Base-by-base conservation (phyloP, 2,329 filamentous ascomycete species). In the Endocalyx cinctus region DNA sequence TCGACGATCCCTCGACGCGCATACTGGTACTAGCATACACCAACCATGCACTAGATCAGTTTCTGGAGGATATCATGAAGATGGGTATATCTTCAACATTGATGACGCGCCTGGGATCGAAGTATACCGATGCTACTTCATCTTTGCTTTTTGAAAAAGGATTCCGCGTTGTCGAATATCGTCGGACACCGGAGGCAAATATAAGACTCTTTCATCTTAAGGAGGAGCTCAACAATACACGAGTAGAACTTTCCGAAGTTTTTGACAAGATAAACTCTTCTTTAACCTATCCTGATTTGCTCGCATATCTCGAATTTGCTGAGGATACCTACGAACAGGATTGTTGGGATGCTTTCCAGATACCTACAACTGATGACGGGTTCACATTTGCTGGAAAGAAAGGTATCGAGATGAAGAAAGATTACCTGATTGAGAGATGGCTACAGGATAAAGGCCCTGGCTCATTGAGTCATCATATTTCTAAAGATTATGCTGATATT, bases 11-110 rank as follows among this genome's bases (percentile, higher is more conserved):
- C 0, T 15, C 43, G 0, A 59, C 71, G 17, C 71, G 54, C 0
- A 71, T 87, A 0, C 60, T 88, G 0, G 71, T 87, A 0, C 54
- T 83, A 2, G 77, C 72, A 13, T 85, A 77, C 38, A 86, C 79
- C 0, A 81, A 84, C 32, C 79, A 82, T 40, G 76, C 77, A 0
- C 57, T 80, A 0, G 75, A 82, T 30, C 67, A 85, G 54, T 78
- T 84, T 30, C 52, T 84, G 0, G 72, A 78, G 38, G 79, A 85
- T 22, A 52, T 85, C 0, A 56, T 77, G 3, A 58, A 75, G 1
- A 69, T 76, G 20, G 78, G 77, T 0, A 74, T 86, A 6, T 46
- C 64, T 0, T 2, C 42, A 0, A 28, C 50, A 0, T 29, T 46
- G 0, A 81, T 86, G 35, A 69, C 82, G 1, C 70, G 82, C 0